Evolutionary conservation across 2,329 filamentous ascomycete genomes (phyloP), one percentile per base, ranked within the genome.

Genomic region (Pseudogymnoascus sp.): DNA sequence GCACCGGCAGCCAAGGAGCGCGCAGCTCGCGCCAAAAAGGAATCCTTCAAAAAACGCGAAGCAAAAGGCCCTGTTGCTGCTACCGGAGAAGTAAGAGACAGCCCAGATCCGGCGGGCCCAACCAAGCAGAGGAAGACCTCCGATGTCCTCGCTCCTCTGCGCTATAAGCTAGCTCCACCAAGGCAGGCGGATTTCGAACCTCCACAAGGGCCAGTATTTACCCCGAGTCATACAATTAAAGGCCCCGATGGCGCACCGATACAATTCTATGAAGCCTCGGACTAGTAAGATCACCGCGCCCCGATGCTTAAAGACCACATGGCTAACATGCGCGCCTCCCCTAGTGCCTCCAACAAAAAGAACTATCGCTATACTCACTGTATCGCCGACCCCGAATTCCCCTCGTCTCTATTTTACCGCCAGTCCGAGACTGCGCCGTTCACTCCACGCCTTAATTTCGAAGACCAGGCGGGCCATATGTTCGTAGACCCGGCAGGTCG

Each of bases 351-450:
- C 64, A 88, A 87, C 68, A 87, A 87, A 69, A 87, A 85, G 70
- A 84, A 88, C 63, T 97, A 93, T 74, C 89, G 91, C 65, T 97
- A 97, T 74, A 89, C 87, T 33, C 90, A 93, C 70, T 96, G 91
- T 73, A 93, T 97, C 68, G 91, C 92, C 68, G 93, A 97, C 69
- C 91, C 92, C 1, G 81, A 84, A 19, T 96, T 97, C 71, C 87
- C 91, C 6, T 91, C 92, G 67, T 92, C 87, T 67, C 85, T 96
- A 71, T 95, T 90, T 79, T 97, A 96, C 76, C 88, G 93, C 65
- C 88, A 91, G 69, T 95, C 91, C 47, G 95, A 97, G 72, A 85
- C 90, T 5, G 86, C 87, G 65, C 95, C 96, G 0, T 93, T 90
- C 71, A 86, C 87, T 33, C 84, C 95, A 4, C 88, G 92, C 63